Conservation (phyloP, 1,284 basidiomycete genomes). For the Abortiporus biennis region DNA sequence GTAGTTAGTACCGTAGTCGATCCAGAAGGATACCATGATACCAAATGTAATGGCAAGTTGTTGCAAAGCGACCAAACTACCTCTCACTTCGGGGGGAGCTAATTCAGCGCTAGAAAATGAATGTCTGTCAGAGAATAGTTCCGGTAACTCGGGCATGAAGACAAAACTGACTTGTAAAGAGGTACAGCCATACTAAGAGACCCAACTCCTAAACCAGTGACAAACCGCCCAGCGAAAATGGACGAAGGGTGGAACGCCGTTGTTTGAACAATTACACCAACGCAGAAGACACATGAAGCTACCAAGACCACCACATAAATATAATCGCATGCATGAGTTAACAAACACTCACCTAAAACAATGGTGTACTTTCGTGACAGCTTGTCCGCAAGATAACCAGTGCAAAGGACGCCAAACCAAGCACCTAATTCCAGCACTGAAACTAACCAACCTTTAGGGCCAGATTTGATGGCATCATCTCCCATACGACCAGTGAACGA, state of each 20-base stretch:
- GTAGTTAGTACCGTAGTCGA: constrained; percentile 72
- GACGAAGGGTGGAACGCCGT: constrained; percentile 46
- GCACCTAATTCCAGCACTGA: constrained; percentile 66
- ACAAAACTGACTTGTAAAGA: constrained; percentile 54
- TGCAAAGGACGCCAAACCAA: constrained; percentile 66
- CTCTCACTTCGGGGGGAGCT: constrained; percentile 78
- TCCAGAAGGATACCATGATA: constrained; percentile 74
- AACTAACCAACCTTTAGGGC: constrained; percentile 63
- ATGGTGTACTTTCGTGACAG: constrained; percentile 70
- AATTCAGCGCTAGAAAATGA: constrained; percentile 43
- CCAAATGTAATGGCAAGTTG: constrained; percentile 78
- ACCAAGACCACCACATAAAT: constrained; percentile 7
- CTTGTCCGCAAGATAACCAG: constrained; percentile 66
- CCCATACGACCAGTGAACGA: constrained; percentile 52
- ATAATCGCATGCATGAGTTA: neutral
- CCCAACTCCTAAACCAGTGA: constrained; percentile 74
- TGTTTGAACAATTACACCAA: constrained; percentile 66
- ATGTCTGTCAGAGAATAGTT: constrained; percentile 3
- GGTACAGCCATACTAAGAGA: constrained; percentile 73
- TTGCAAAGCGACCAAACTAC: constrained; percentile 76
- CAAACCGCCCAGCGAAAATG: constrained; percentile 69
- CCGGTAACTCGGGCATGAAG: too few species aligned
- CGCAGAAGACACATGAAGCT: constrained; percentile 62
- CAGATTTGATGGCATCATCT: constrained; percentile 40
- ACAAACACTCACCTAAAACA: constrained; percentile 41